phyloP scores from a whole-genome alignment of 1,139 yeast species.

The Blastobotrys raffinosifermentans region DNA sequence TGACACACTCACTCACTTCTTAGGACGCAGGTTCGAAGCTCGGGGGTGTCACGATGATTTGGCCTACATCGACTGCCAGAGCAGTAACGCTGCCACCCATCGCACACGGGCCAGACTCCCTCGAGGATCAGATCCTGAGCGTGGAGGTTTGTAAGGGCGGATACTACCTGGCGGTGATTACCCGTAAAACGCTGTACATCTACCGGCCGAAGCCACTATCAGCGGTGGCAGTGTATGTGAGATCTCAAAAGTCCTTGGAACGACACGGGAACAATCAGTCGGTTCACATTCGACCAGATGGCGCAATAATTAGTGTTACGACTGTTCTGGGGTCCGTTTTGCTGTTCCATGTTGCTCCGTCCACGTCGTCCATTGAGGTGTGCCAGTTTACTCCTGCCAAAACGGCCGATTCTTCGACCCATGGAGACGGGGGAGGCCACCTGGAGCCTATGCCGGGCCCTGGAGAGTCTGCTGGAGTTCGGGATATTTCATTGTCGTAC shows the following conservation, averaged over 20 bases:
- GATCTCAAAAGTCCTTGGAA: conserved; percentile 27
- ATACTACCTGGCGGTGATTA: conserved; percentile 16
- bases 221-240: conserved; percentile 31
- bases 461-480: conserved; percentile 37
- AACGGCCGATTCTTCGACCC: conserved; percentile 2
- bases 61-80: conserved; percentile 16
- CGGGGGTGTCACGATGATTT: conserved; percentile 10
- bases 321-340: conserved; percentile 29
- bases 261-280: conserved; percentile 28
- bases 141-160: conserved; percentile 19
- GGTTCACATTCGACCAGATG: conserved; percentile 31
- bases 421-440: conserved; percentile 13
- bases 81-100: conserved; percentile 9
- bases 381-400: conserved; percentile 19
- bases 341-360: conserved; percentile 24
- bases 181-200: conserved; percentile 20
- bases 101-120: conserved; percentile 1
- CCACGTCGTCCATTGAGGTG: conserved; percentile 22
- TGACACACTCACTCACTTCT: too few species aligned
- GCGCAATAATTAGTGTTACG: conserved; percentile 29
- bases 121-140: conserved; percentile 14
- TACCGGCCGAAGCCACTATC: conserved; percentile 27
- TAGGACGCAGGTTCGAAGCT: too few species aligned
- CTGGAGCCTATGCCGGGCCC: conserved; percentile 33
- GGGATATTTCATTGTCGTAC: conserved; percentile 30